phyloP scores from a whole-genome alignment of 139 green algal species.

The Eudorina sp. region DNA sequence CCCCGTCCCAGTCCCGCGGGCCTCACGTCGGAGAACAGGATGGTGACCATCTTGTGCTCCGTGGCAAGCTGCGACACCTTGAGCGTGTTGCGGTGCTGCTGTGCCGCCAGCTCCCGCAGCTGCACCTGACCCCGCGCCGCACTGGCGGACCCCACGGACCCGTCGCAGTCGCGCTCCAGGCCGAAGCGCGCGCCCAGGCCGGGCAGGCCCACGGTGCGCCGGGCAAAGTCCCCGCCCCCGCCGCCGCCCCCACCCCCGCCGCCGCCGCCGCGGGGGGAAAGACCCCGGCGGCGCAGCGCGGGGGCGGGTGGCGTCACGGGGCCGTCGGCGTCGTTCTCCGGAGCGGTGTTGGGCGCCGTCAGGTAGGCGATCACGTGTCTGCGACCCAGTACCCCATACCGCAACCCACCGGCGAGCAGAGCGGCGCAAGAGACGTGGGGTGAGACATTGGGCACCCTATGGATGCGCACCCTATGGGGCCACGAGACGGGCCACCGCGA shows the following conservation, averaged over 20 bases:
- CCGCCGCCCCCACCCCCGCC: background rate
- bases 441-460: no score
- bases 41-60: background rate
- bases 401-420: no score
- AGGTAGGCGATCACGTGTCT: conserved; percentile 45
- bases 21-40: conserved; percentile 30
- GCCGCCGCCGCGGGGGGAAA: background rate
- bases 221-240: background rate
- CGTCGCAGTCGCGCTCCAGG: no score
- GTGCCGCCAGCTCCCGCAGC: background rate
- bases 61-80: conserved; percentile 27
- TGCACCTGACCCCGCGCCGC: background rate
- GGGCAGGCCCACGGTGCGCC: background rate
- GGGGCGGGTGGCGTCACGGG: background rate
- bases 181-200: no score
- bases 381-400: no score
- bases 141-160: background rate
- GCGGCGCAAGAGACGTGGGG: no score
- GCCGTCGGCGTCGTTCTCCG: background rate
- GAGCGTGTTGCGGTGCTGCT: conserved; percentile 11
- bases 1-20: background rate
- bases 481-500: no score
- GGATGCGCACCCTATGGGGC: no score
- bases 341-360: background rate
- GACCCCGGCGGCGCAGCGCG: background rate